Evolutionary conservation across 129 eudicot genomes (phyloP).

Genomic region (Centrapalus pauciflorus): DNA sequence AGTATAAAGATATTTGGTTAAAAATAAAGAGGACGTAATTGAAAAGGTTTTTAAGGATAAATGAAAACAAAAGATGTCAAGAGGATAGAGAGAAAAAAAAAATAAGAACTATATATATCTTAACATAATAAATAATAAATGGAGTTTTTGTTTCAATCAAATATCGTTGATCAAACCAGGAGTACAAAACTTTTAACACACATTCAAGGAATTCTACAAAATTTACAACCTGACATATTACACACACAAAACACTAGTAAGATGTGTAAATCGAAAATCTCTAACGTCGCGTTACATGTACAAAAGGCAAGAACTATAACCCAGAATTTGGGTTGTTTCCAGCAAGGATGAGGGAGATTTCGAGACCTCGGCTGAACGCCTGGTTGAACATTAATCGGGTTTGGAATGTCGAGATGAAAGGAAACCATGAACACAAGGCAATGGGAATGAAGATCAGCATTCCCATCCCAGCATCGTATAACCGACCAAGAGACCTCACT

Average conservation of each 20-base stretch:
- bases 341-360: slow-evolving; percentile 89
- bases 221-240: slow-evolving; percentile 19
- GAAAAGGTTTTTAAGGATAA: too few species aligned
- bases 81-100: too few species aligned
- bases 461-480: slow-evolving; percentile 97
- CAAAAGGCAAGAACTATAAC: slow-evolving; percentile 18
- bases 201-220: not conserved
- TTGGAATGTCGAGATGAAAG: slow-evolving; percentile 90
- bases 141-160: too few species aligned
- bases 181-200: not conserved
- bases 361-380: slow-evolving; percentile 93
- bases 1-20: too few species aligned
- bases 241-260: slow-evolving; percentile 2
- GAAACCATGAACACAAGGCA: slow-evolving; percentile 91
- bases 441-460: slow-evolving; percentile 82
- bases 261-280: too few species aligned
- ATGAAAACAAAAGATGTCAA: too few species aligned
- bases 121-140: too few species aligned
- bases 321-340: slow-evolving; percentile 88
- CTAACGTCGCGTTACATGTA: slow-evolving; percentile 11
- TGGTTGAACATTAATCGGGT: slow-evolving; percentile 96
- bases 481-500: slow-evolving; percentile 69
- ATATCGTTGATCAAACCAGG: too few species aligned
- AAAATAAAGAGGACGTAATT: too few species aligned
- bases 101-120: too few species aligned